A percentile compares a stretch with the other conserved stretches of the same genome.
Evolutionary conservation across 495 filamentous ascomycete species (phyloP).

Genomic region (Collariella sp.): DNA sequence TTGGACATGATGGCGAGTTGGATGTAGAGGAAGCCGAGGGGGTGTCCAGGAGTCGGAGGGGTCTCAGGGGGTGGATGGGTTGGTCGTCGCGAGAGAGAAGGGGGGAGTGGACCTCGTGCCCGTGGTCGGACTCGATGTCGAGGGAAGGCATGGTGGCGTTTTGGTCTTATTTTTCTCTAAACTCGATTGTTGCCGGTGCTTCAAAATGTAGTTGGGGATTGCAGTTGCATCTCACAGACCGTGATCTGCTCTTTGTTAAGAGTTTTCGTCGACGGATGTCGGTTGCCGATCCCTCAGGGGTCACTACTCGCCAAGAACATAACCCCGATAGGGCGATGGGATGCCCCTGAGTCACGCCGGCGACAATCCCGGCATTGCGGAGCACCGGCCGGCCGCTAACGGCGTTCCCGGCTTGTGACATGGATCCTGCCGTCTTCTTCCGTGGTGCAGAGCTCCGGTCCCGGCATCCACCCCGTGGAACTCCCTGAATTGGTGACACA

Average conservation of each 20-base stretch:
- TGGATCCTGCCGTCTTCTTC: not conserved
- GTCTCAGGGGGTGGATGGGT: constrained; percentile 31
- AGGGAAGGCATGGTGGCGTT: not conserved
- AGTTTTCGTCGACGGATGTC: not conserved
- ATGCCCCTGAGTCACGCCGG: constrained; percentile 10
- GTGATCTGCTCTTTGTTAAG: not conserved
- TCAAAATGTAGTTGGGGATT: not conserved
- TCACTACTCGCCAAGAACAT: not conserved
- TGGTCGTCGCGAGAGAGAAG: constrained; percentile 13
- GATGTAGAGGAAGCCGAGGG: constrained; percentile 36
- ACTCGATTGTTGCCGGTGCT: too few species aligned
- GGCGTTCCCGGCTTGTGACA: not conserved
- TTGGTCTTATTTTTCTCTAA: too few species aligned
- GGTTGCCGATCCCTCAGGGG: not conserved
- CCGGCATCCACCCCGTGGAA: not conserved
- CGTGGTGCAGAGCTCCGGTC: not conserved
- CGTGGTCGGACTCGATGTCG: too few species aligned
- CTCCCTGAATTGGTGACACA: not conserved
- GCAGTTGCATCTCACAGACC: too few species aligned
- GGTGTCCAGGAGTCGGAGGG: constrained; percentile 33
- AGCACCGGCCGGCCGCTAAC: not conserved
- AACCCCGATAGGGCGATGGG: not conserved
- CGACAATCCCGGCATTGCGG: not conserved
- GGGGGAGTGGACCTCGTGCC: too few species aligned
- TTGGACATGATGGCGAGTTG: constrained; percentile 54